These are phyloP conservation scores for Daldinia decipiens DNA, from an alignment of 495 filamentous ascomycete genomes.

Conservation along the genomic window DNA sequence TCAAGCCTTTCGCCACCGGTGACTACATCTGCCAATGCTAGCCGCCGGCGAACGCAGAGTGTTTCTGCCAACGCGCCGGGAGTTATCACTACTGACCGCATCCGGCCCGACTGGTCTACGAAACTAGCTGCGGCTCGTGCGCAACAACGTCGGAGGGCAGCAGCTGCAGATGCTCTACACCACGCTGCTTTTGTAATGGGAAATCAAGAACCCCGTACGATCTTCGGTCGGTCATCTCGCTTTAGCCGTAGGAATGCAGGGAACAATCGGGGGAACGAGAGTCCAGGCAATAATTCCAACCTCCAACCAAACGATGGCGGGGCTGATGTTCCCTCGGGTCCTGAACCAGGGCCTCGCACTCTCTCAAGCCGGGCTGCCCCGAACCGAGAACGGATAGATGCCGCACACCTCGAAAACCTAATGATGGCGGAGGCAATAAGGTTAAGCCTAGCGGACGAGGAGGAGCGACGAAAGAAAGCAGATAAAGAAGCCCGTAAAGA, in stretches of 20 bases:
- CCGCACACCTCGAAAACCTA: slow-evolving; percentile 85
- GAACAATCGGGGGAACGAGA: slow-evolving; percentile 47
- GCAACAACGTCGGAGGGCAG: slow-evolving; percentile 85
- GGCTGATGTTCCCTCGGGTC: slow-evolving; percentile 40
- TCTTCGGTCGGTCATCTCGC: slow-evolving; percentile 54
- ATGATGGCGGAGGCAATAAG: slow-evolving; percentile 98
- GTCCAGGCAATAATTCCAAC: slow-evolving; percentile 44
- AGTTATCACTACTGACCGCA: slow-evolving; percentile 89
- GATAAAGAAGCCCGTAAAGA: slow-evolving; percentile 85
- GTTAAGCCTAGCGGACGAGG: slow-evolving; percentile 86
- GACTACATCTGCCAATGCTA: slow-evolving; percentile 52
- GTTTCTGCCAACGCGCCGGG: slow-evolving; percentile 80
- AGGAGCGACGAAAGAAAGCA: slow-evolving; percentile 82
- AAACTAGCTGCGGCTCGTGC: slow-evolving; percentile 87
- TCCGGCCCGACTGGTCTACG: slow-evolving; percentile 93
- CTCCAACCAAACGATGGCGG: slow-evolving; percentile 48
- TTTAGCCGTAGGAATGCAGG: slow-evolving; percentile 62
- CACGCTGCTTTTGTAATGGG: slow-evolving; percentile 95
- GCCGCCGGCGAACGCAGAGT: slow-evolving; percentile 76
- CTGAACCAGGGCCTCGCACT: slow-evolving; percentile 38
- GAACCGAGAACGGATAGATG: slow-evolving; percentile 39
- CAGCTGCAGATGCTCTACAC: slow-evolving; percentile 93
- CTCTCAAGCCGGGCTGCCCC: slow-evolving; percentile 32
- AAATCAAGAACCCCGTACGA: slow-evolving; percentile 58
- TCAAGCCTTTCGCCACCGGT: slow-evolving; percentile 56